Conservation (phyloP, 176 grass and related monocot genomes). For the Phoenix dactylifera region DNA sequence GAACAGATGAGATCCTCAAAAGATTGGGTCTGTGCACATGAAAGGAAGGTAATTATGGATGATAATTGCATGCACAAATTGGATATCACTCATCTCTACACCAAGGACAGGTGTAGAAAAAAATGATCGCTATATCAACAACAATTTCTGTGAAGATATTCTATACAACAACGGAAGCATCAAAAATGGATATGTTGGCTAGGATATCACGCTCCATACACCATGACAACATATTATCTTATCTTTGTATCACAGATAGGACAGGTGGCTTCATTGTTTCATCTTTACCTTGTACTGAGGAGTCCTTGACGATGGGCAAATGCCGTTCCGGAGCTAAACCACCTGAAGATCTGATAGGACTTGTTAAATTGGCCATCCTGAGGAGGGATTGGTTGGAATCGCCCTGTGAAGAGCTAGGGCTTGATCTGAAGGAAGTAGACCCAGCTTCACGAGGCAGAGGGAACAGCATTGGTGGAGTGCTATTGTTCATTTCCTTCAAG, state of each 20-base stretch:
- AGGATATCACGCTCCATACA: no score
- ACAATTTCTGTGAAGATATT: no score
- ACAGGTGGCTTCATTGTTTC: conserved; percentile 1
- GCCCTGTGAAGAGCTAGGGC: conserved; percentile 6
- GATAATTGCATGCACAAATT: no score
- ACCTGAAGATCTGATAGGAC: conserved; percentile 1
- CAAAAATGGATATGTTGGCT: no score
- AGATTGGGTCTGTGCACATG: no score
- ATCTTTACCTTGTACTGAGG: not conserved
- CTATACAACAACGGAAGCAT: no score
- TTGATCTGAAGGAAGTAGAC: not conserved
- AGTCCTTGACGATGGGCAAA: not conserved
- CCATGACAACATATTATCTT: not conserved
- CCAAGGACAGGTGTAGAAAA: no score
- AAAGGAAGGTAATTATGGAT: no score
- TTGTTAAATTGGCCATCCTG: conserved; percentile 1
- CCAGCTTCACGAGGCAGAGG: conserved; percentile 8
- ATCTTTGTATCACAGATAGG: not conserved
- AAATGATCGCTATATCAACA: no score
- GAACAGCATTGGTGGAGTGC: not conserved
- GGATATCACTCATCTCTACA: no score
- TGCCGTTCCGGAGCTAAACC: conserved; percentile 5
- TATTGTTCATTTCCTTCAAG: conserved; percentile 10
- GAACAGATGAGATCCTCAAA: no score
- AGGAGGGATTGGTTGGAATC: conserved; percentile 3